These are phyloP conservation scores for Exophiala sp. DNA, from an alignment of 2,329 filamentous ascomycete genomes.

Conservation along the genomic window DNA sequence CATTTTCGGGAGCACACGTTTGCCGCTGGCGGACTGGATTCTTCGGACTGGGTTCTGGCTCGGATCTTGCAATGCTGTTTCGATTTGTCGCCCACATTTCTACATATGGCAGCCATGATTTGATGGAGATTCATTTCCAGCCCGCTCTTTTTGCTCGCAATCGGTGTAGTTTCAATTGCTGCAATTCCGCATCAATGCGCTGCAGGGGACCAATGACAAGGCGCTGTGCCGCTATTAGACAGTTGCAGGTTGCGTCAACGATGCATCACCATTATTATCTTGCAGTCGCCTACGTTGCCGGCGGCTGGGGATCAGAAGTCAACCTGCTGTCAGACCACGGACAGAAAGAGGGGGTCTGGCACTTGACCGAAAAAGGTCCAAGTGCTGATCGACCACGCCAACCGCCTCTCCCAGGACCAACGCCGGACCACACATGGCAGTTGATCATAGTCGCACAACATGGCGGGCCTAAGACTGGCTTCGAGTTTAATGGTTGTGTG, in stretches of 20 bases:
- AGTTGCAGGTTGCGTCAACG: slow-evolving; percentile 4
- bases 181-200: neutral
- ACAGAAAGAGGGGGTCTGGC: slow-evolving; percentile 2
- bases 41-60: neutral
- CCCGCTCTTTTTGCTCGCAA: neutral
- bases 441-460: slow-evolving; percentile 19
- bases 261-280: slow-evolving; percentile 6
- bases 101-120: neutral
- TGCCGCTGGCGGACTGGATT: neutral
- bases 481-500: slow-evolving; percentile 10
- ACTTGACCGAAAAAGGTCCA: slow-evolving; percentile 8
- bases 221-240: neutral
- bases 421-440: slow-evolving; percentile 23
- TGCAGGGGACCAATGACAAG: neutral
- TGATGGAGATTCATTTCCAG: neutral
- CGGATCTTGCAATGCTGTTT: neutral
- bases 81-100: slow-evolving; percentile 11
- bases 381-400: slow-evolving; percentile 16
- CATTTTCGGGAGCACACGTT: too few relatives aligned
- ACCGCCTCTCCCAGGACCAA: slow-evolving; percentile 20
- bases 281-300: neutral
- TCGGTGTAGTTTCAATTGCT: slow-evolving; percentile 9
- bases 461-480: slow-evolving; percentile 12
- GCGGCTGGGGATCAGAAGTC: neutral
- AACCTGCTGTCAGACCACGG: neutral